phyloP scores from a whole-genome alignment of 148 eudicot species.

The Pharnaceum exiguum region DNA sequence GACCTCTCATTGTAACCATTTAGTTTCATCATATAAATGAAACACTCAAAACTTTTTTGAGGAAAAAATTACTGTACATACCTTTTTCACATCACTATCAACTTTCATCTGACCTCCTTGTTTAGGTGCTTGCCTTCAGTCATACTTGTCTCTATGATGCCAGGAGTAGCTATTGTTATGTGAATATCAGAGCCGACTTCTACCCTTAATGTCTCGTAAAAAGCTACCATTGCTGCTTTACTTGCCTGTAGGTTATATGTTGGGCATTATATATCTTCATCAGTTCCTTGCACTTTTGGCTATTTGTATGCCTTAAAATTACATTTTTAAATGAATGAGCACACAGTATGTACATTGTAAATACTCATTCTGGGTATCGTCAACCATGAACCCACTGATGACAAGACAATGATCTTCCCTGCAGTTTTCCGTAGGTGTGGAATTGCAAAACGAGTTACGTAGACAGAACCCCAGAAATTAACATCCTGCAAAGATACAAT shows the following conservation, averaged over 20 bases:
- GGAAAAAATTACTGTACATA: constrained; percentile 9
- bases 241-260: constrained; percentile 36
- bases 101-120: constrained; percentile 32
- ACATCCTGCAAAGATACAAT: constrained; percentile 23
- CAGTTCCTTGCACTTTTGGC: too few relatives aligned
- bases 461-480: constrained; percentile 45
- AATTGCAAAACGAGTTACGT: constrained; percentile 31
- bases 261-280: not conserved
- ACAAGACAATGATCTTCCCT: constrained; percentile 37
- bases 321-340: not conserved
- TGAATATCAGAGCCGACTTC: constrained; percentile 37
- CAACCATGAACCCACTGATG: constrained; percentile 38
- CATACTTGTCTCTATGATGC: constrained; percentile 43
- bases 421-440: constrained; percentile 31
- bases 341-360: constrained; percentile 18
- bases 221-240: constrained; percentile 43
- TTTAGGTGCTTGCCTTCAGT: constrained; percentile 37
- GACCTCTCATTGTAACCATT: too few relatives aligned
- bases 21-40: too few relatives aligned
- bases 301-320: not conserved
- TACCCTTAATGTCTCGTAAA: constrained; percentile 41
- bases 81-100: constrained; percentile 35
- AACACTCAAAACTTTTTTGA: too few relatives aligned
- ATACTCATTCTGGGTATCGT: constrained; percentile 33
- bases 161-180: constrained; percentile 41